phyloP scores from a whole-genome alignment of 495 filamentous ascomycete genomes.

The Physcia stellaris region DNA sequence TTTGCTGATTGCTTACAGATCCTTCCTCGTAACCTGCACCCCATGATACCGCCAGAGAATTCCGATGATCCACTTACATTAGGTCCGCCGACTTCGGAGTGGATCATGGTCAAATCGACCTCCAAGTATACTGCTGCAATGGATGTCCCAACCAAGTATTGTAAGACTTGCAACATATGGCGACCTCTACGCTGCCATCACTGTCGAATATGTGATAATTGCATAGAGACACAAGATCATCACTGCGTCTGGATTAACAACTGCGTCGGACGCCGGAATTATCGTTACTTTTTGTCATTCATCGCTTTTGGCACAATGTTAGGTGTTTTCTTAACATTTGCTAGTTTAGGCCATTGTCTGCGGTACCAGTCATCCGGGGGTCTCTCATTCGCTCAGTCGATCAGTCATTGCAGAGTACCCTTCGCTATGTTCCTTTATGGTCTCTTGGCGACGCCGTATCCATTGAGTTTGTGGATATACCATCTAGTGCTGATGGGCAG shows the following conservation, averaged over 20 bases:
- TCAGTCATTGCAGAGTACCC: slow-evolving; percentile 58
- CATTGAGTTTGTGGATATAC: slow-evolving; percentile 69
- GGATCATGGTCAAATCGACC: slow-evolving; percentile 75
- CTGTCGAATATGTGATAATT: slow-evolving; percentile 92
- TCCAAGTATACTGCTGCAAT: slow-evolving; percentile 64
- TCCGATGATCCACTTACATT: slow-evolving; percentile 65
- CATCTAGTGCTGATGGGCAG: slow-evolving; percentile 80
- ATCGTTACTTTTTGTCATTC: slow-evolving; percentile 94
- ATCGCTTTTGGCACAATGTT: slow-evolving; percentile 64
- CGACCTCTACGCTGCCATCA: slow-evolving; percentile 90
- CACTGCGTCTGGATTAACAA: slow-evolving; percentile 99
- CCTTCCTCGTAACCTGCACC: slow-evolving; percentile 70
- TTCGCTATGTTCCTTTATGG: slow-evolving; percentile 86
- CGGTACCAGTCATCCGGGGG: slow-evolving; percentile 47
- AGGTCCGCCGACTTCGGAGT: slow-evolving; percentile 76
- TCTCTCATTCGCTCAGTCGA: slow-evolving; percentile 51
- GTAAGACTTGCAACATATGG: slow-evolving; percentile 94
- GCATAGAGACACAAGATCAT: slow-evolving; percentile 93
- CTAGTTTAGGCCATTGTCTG: slow-evolving; percentile 66
- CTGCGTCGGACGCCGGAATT: slow-evolving; percentile 92
- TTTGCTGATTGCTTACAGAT: slow-evolving; percentile 37
- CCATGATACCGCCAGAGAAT: slow-evolving; percentile 38
- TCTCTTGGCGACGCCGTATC: slow-evolving; percentile 61
- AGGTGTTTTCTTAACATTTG: slow-evolving; percentile 57
- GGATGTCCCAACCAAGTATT: slow-evolving; percentile 96